These are phyloP conservation scores for Fusarium piperis DNA, from an alignment of 2,329 filamentous ascomycete species.

Conservation along the genomic window DNA sequence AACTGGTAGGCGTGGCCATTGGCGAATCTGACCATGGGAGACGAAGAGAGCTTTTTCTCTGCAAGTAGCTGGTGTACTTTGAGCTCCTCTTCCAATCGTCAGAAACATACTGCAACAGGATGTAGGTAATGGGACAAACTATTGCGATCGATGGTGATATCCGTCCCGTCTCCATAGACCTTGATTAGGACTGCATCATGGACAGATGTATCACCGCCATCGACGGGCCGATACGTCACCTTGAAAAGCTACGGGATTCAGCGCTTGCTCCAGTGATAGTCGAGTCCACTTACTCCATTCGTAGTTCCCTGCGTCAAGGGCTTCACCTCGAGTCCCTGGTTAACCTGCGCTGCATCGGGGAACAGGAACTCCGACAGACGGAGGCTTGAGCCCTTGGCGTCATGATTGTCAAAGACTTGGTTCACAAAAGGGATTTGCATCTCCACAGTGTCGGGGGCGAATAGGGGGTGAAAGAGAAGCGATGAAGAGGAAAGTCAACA, in stretches of 20 bases:
- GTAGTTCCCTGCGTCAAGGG: slow-evolving; percentile 32
- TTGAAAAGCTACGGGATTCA: slow-evolving; percentile 33
- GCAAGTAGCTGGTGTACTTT: slow-evolving; percentile 30
- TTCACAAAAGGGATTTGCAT: slow-evolving; percentile 27
- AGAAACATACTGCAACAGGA: slow-evolving; percentile 12
- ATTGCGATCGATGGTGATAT: slow-evolving; percentile 34
- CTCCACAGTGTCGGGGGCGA: background rate
- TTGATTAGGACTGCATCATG: slow-evolving; percentile 26
- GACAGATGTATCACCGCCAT: background rate
- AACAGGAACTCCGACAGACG: slow-evolving; percentile 22
- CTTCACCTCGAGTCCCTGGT: slow-evolving; percentile 8
- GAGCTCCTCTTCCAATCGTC: slow-evolving; percentile 31
- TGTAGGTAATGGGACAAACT: slow-evolving; percentile 25
- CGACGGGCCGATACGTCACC: background rate
- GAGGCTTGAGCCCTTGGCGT: slow-evolving; percentile 19
- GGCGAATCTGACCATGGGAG: slow-evolving; percentile 28
- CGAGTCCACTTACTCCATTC: slow-evolving; percentile 25
- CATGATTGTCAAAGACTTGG: slow-evolving; percentile 19
- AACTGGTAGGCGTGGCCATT: slow-evolving; percentile 37
- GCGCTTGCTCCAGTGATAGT: background rate
- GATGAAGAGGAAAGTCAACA: background rate
- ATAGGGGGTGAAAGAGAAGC: background rate
- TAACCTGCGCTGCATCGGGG: background rate
- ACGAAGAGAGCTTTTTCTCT: slow-evolving; percentile 25
- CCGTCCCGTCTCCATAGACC: slow-evolving; percentile 35